A percentile compares a stretch with the other conserved stretches of the same genome.
phyloP scores from a whole-genome alignment of 2,329 filamentous ascomycete genomes.

The Didymella segeticola region DNA sequence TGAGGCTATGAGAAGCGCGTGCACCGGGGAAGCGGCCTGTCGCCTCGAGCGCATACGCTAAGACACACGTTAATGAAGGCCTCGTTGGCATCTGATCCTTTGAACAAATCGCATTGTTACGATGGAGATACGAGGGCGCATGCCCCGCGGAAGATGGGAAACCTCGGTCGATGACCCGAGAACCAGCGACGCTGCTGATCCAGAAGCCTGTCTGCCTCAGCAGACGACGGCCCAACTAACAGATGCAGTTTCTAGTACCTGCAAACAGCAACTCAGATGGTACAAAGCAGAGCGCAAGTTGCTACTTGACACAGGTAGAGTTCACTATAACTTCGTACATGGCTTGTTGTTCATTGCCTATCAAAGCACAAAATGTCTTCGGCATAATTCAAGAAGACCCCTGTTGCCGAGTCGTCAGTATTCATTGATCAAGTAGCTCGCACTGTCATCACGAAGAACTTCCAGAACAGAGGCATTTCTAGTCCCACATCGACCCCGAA shows the following conservation, averaged over 20 bases:
- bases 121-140: background rate
- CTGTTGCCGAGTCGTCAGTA: background rate
- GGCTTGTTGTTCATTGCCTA: background rate
- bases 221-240: background rate
- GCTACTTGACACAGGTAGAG: background rate
- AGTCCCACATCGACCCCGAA: background rate
- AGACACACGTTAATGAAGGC: conserved; percentile 13
- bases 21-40: conserved; percentile 39
- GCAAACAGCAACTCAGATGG: too few relatives aligned
- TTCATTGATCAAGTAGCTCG: background rate
- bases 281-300: too few relatives aligned
- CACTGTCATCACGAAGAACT: background rate
- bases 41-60: conserved; percentile 26
- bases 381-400: conserved; percentile 1
- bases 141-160: background rate
- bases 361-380: background rate
- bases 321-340: too few relatives aligned
- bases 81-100: conserved; percentile 4
- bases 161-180: background rate
- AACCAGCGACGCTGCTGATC: background rate
- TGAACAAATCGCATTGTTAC: background rate
- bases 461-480: background rate
- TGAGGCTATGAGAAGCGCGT: conserved; percentile 20
- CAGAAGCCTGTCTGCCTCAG: background rate
- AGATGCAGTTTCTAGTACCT: too few relatives aligned